Evolutionary conservation across 2,329 filamentous ascomycete species (phyloP).

Genomic region (Piedraia hortae): DNA sequence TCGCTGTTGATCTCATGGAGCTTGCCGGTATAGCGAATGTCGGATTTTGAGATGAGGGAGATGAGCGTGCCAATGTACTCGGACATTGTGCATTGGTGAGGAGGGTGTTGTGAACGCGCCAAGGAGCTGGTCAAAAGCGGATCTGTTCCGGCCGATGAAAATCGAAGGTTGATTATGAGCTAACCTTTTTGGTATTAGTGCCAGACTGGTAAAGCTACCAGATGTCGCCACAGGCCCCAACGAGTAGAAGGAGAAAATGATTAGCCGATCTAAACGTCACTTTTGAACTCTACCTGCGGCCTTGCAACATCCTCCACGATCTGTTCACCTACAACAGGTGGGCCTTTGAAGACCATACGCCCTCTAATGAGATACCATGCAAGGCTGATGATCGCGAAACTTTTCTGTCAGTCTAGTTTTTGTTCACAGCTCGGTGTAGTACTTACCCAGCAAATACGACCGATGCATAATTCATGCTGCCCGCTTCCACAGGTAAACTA

Average conservation of each 20-base stretch:
- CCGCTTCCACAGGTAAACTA: constrained; percentile 15
- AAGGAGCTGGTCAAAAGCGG: constrained; percentile 1
- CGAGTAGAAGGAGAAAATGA: no score
- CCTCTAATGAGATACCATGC: constrained; percentile 13
- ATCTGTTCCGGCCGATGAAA: no score
- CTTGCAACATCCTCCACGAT: no score
- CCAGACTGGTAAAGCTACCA: no score
- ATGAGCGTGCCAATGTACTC: constrained; percentile 58
- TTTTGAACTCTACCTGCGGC: not conserved
- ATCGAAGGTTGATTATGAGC: no score
- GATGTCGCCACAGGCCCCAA: no score
- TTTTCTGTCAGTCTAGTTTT: constrained; percentile 2
- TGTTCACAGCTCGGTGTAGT: not conserved
- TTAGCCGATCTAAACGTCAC: not conserved
- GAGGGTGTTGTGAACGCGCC: constrained; percentile 5
- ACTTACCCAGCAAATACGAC: constrained; percentile 9
- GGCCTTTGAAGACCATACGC: constrained; percentile 12
- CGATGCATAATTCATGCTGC: constrained; percentile 16
- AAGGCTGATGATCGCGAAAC: constrained; percentile 11
- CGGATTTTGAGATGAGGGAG: constrained; percentile 88
- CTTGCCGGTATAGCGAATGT: constrained; percentile 91
- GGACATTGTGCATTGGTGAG: constrained; percentile 18
- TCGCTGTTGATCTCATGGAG: constrained; percentile 97
- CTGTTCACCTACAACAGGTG: no score
- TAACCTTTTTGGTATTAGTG: no score